A percentile compares a stretch with the other conserved stretches of the same genome.
These are phyloP conservation scores for Dalbergia cultrata DNA, from an alignment of 306 rosid genomes.

Conservation along the genomic window DNA sequence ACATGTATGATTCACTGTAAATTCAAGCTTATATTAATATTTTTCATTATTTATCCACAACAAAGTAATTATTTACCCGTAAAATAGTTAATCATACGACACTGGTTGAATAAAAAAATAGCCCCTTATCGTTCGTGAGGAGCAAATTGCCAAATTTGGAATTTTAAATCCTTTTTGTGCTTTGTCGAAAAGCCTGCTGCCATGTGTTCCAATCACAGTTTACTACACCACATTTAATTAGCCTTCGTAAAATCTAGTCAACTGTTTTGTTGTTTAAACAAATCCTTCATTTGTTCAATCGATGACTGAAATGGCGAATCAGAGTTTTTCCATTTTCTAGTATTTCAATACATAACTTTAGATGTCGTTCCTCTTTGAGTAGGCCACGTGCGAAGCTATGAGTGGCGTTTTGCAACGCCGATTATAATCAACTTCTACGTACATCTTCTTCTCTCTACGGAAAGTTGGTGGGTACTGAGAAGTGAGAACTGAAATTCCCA, in stretches of 20 bases:
- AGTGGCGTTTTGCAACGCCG: not conserved
- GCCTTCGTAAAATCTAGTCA: not conserved
- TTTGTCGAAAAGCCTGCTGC: not conserved
- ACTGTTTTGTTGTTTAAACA: not conserved
- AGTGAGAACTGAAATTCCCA: constrained; percentile 8
- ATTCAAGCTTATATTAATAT: no score
- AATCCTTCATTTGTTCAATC: not conserved
- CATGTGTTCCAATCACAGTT: not conserved
- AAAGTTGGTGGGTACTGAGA: not conserved
- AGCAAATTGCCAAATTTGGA: no score
- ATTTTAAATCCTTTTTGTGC: not conserved
- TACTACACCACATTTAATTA: not conserved
- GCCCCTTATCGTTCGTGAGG: no score
- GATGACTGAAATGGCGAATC: not conserved
- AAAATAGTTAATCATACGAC: not conserved
- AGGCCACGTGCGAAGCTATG: not conserved
- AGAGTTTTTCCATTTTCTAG: not conserved
- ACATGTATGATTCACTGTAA: no score
- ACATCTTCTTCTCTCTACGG: not conserved
- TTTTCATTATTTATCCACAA: no score
- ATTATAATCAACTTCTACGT: not conserved
- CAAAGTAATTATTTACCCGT: no score
- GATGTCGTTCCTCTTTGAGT: not conserved
- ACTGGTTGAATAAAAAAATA: no score
- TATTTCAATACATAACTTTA: not conserved